Conservation (phyloP, 139 green algal species). For the Chlamydomonas sphaeroides region DNA sequence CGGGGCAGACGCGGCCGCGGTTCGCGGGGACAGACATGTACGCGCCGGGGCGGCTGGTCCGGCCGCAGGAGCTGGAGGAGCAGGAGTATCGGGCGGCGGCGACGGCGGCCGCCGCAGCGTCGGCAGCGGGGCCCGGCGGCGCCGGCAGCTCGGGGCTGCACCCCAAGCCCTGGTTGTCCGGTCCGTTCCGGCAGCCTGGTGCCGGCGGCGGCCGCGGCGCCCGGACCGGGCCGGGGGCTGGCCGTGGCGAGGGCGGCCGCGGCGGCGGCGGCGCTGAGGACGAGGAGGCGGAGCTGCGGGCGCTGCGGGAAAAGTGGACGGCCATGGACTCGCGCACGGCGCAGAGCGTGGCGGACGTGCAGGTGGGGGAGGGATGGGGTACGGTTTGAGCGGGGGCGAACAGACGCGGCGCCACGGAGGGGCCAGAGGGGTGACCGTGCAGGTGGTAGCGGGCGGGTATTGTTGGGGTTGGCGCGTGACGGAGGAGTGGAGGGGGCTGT, state of each 20-base stretch:
- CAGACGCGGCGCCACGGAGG: background rate
- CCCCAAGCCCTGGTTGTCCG: constrained; percentile 12
- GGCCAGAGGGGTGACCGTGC: no score
- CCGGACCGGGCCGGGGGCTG: background rate
- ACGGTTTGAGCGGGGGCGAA: no score
- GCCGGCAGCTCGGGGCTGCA: background rate
- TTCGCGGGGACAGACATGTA: constrained; percentile 32
- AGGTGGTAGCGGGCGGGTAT: background rate
- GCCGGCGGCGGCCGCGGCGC: background rate
- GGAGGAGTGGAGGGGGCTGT: no score
- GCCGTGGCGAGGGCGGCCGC: background rate
- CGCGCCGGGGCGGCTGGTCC: constrained; percentile 34
- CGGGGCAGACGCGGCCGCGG: background rate
- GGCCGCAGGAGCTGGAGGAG: constrained; percentile 38
- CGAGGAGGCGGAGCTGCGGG: constrained; percentile 35
- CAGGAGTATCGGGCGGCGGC: constrained; percentile 15
- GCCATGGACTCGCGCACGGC: constrained; percentile 2
- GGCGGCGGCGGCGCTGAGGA: background rate
- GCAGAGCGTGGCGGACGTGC: constrained; percentile 27
- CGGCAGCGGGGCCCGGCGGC: background rate
- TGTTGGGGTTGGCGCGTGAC: no score
- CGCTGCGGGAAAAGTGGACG: constrained; percentile 39
- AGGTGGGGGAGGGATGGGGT: no score
- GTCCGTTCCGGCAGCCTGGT: background rate
- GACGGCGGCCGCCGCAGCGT: background rate